Evolutionary conservation across 1,284 basidiomycete genomes (phyloP).

Genomic region (Ceratobasidium sp.): DNA sequence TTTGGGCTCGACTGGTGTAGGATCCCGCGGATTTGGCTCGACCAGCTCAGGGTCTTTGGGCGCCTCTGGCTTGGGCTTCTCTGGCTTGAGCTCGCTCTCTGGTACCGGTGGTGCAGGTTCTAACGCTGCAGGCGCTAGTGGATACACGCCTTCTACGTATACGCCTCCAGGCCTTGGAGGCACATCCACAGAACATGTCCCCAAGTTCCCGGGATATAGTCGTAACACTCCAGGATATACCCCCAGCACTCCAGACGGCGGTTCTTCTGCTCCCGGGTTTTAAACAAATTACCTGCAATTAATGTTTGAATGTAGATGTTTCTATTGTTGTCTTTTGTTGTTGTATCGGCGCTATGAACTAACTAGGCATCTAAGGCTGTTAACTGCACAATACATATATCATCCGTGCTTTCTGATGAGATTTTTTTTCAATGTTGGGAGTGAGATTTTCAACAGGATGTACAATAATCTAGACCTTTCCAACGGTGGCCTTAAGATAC

Average conservation of each 20-base stretch:
- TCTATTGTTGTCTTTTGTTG: too few relatives aligned
- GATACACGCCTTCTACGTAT: background rate
- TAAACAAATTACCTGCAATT: background rate
- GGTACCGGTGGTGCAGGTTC: background rate
- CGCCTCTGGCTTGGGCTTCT: background rate
- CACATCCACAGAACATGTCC: background rate
- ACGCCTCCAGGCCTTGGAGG: background rate
- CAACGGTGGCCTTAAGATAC: too few relatives aligned
- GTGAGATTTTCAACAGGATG: too few relatives aligned
- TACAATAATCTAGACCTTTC: too few relatives aligned
- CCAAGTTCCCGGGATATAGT: background rate
- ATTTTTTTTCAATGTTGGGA: too few relatives aligned
- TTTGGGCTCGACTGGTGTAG: background rate
- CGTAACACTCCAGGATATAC: conserved; percentile 12
- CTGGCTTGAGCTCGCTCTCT: too few relatives aligned
- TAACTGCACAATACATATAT: too few relatives aligned
- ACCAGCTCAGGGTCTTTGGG: background rate
- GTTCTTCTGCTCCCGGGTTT: conserved; percentile 2
- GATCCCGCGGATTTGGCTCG: too few relatives aligned
- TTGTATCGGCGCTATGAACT: too few relatives aligned
- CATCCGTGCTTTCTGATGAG: too few relatives aligned
- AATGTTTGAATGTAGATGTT: too few relatives aligned
- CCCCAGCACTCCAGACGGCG: background rate
- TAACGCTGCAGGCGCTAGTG: background rate
- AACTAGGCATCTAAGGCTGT: too few relatives aligned